Evolutionary conservation across 768 basidiomycete species (phyloP).

Genomic region (Cystofilobasidium ferigula): DNA sequence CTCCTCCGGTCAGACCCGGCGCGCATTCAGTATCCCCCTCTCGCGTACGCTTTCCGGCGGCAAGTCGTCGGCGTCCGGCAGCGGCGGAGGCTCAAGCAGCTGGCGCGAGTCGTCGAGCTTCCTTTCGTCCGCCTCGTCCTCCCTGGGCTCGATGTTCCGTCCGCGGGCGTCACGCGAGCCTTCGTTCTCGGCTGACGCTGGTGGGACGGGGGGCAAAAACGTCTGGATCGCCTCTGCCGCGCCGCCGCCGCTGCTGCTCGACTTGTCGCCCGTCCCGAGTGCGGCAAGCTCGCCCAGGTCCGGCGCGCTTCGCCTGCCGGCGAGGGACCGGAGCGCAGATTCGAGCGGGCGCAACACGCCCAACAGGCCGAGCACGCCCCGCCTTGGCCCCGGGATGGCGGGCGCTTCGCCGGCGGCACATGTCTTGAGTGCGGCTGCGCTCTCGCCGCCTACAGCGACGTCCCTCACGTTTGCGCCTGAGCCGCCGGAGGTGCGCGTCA

Average conservation of each 20-base stretch:
- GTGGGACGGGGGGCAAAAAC: background rate
- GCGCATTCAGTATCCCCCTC: background rate
- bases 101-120: background rate
- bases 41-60: constrained; percentile 5
- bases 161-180: background rate
- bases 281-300: background rate
- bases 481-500: too few relatives aligned
- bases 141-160: background rate
- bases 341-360: background rate
- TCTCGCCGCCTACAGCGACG: too few relatives aligned
- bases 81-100: background rate
- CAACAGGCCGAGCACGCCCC: background rate
- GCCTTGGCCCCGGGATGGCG: background rate
- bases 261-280: background rate
- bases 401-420: too few relatives aligned
- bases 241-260: background rate
- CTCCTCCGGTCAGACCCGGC: background rate
- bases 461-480: too few relatives aligned
- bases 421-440: too few relatives aligned
- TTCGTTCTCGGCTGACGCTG: background rate
- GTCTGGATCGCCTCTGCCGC: background rate
- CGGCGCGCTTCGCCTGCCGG: background rate
- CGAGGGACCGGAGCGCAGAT: background rate
- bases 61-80: background rate
- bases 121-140: background rate